phyloP scores from a whole-genome alignment of 345 rosid genomes.

The Eucalyptus cladocalyx region DNA sequence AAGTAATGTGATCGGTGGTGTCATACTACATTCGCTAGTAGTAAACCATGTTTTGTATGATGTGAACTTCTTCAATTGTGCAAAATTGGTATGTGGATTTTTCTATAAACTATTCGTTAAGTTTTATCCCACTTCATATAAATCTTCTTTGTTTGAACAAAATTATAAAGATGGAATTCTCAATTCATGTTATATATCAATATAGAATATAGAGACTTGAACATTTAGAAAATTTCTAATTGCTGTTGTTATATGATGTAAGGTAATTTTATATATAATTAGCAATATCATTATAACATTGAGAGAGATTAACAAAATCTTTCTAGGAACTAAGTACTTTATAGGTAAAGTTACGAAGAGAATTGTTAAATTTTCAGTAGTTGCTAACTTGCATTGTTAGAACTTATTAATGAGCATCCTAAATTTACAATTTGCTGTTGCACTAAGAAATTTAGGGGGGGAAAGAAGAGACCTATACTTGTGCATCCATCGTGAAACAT shows the following conservation, averaged over 20 bases:
- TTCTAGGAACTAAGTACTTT: neutral
- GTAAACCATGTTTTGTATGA: neutral
- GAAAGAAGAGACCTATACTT: neutral
- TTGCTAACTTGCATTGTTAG: neutral
- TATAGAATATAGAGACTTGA: neutral
- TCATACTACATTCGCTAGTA: neutral
- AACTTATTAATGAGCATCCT: neutral
- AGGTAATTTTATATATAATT: neutral
- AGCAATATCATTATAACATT: neutral
- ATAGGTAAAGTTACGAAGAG: neutral
- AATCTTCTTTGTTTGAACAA: neutral
- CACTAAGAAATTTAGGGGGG: neutral
- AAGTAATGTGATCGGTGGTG: neutral
- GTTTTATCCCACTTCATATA: neutral
- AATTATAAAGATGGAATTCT: neutral
- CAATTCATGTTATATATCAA: neutral
- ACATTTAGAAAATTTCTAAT: neutral
- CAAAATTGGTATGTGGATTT: neutral
- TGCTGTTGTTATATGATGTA: neutral
- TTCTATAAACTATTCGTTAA: neutral
- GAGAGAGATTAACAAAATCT: neutral
- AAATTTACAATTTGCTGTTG: neutral
- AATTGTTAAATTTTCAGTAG: neutral
- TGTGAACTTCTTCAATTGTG: neutral
- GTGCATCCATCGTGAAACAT: neutral